Conservation (phyloP, 2,329 filamentous ascomycete species). For the Ophiognomonia clavigignenti-juglandacearum region DNA sequence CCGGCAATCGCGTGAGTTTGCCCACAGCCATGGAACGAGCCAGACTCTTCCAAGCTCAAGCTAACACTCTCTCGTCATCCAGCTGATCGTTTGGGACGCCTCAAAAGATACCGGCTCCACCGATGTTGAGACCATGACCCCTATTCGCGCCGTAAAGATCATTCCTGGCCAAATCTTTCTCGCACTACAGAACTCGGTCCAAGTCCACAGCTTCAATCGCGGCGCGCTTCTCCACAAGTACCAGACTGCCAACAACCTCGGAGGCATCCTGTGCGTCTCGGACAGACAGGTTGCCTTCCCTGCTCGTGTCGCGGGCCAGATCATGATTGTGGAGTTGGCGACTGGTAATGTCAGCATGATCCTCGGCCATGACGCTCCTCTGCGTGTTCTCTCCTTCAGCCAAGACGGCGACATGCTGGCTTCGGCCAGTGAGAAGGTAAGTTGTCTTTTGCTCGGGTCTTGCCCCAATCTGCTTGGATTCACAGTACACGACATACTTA, state of each 20-base stretch:
- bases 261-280: conserved; percentile 75
- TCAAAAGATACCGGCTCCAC: conserved; percentile 65
- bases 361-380: conserved; percentile 75
- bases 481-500: no score
- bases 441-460: conserved; percentile 5
- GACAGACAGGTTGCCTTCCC: conserved; percentile 75
- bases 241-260: conserved; percentile 79
- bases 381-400: conserved; percentile 77
- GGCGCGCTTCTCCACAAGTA: conserved; percentile 69
- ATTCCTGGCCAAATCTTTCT: conserved; percentile 73
- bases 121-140: conserved; percentile 76
- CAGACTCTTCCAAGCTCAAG: background rate
- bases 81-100: conserved; percentile 91
- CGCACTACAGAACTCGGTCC: conserved; percentile 74
- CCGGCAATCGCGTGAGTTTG: conserved; percentile 68
- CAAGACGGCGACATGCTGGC: conserved; percentile 76
- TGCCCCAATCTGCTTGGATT: no score
- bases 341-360: conserved; percentile 88
- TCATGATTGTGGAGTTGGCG: conserved; percentile 76
- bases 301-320: conserved; percentile 80
- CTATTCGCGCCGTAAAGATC: conserved; percentile 75
- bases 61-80: no score
- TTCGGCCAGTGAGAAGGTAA: conserved; percentile 78
- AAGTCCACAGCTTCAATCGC: conserved; percentile 56
- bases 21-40: background rate